Evolutionary conservation across 2,329 filamentous ascomycete genomes (phyloP), one percentile per base, ranked within the genome.

Genomic region (Rhynchosporium secalis): DNA sequence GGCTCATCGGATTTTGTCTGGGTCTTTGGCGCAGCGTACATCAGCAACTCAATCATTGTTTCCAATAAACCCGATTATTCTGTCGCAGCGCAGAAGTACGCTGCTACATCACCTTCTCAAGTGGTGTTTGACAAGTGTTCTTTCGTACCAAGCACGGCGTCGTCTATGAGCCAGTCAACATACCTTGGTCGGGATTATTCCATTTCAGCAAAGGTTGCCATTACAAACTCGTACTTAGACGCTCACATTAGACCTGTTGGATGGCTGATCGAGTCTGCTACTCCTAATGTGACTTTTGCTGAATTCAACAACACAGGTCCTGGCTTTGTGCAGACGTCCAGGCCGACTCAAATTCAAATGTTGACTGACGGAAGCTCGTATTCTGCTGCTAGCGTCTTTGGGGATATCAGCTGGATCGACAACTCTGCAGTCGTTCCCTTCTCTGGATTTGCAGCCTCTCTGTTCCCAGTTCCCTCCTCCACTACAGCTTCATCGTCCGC

Each of bases 121-220:
- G 83, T 82, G 67, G 80, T 84, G 45, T 79, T 85, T 73, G 82
- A 83, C 75, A 78, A 80, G 47, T 79, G 76, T 62, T 72, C 84
- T 40, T 72, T 74, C 4, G 78, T 76, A 26, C 78, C 78, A 7
- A 62, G 70, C 1, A 76, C 76, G 2, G 74, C 77, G 20, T 72
- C 61, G 6, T 76, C 80, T 3, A 63, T 71, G 0, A 65, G 70
- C 3, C 78, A 77, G 0, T 74, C 75, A 1, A 79, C 75, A 62
- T 82, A 79, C 61, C 77, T 84, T 26, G 81, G 81, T 4, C 76
- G 81, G 2, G 81, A 81, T 9, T 83, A 80, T 78, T 72, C 77
- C 31, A 75, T 76, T 54, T 82, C 78, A 58, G 76, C 80, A 8
- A 73, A 78, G 15, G 80, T 83, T 38, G 76, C 78, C 6, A 78